These are phyloP conservation scores for Scedosporium boydii DNA, from an alignment of 2,329 filamentous ascomycete genomes.

Conservation along the genomic window DNA sequence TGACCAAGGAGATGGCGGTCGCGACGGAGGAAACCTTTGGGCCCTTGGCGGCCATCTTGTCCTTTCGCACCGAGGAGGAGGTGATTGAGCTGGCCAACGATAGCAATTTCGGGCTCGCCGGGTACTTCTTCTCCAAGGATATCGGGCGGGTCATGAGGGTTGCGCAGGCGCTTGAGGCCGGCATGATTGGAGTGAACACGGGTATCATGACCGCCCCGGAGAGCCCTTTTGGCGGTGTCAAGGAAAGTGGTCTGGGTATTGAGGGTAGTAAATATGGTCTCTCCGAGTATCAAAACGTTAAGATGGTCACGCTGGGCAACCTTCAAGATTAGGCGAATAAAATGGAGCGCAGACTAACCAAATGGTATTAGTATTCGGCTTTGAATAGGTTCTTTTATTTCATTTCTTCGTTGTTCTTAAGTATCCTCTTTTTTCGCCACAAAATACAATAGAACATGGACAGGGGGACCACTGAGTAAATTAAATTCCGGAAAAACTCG, in stretches of 20 bases:
- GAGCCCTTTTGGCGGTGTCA: slow-evolving; percentile 37
- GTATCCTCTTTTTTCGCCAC: too few species aligned
- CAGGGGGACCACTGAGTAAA: too few species aligned
- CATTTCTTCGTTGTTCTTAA: too few species aligned
- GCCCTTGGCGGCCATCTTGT: slow-evolving; percentile 82
- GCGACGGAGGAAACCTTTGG: slow-evolving; percentile 90
- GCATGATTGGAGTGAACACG: slow-evolving; percentile 81
- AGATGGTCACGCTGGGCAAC: slow-evolving; percentile 32
- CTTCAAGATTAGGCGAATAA: too few species aligned
- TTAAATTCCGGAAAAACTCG: too few species aligned
- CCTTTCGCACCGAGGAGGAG: slow-evolving; percentile 80
- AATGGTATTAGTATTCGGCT: too few species aligned
- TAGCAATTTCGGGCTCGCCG: slow-evolving; percentile 78
- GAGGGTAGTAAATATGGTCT: slow-evolving; percentile 38
- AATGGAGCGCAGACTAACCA: too few species aligned
- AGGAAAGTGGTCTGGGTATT: slow-evolving; percentile 36
- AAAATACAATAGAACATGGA: too few species aligned
- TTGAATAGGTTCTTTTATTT: too few species aligned
- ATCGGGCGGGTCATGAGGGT: slow-evolving; percentile 51
- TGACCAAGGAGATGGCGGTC: slow-evolving; percentile 78
- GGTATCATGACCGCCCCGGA: slow-evolving; percentile 39
- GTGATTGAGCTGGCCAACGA: slow-evolving; percentile 76
- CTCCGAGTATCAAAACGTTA: slow-evolving; percentile 35
- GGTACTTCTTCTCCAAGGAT: slow-evolving; percentile 79
- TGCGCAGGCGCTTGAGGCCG: slow-evolving; percentile 65